phyloP scores from a whole-genome alignment of 2,329 filamentous ascomycete genomes.

The Keithomyces neogunnii region DNA sequence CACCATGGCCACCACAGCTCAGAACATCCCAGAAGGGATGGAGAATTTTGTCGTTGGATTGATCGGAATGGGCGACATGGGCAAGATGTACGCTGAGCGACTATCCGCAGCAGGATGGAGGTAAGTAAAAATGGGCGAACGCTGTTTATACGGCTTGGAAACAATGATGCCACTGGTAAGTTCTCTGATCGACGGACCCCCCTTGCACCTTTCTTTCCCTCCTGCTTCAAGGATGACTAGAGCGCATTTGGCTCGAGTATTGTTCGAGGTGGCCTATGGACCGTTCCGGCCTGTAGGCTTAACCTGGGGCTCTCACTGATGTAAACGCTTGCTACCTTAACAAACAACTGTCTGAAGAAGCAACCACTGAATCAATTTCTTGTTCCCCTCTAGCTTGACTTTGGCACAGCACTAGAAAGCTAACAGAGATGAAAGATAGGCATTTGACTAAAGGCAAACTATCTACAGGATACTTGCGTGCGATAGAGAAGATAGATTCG shows the following conservation, averaged over 20 bases:
- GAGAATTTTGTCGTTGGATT: slow-evolving; percentile 76
- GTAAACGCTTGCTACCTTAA: slow-evolving; percentile 98
- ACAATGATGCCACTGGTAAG: slow-evolving; percentile 25
- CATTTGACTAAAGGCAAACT: slow-evolving; percentile 14
- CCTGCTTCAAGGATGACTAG: slow-evolving; percentile 83
- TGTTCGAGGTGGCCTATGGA: slow-evolving; percentile 52
- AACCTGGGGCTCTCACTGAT: slow-evolving; percentile 77
- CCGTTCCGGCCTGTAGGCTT: slow-evolving; percentile 67
- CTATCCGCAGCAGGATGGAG: slow-evolving; percentile 93
- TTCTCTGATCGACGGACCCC: slow-evolving; percentile 5
- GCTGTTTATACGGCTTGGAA: slow-evolving; percentile 11
- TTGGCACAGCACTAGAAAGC: neutral
- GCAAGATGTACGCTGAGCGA: slow-evolving; percentile 90
- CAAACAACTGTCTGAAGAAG: slow-evolving; percentile 71
- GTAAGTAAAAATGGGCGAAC: slow-evolving; percentile 38
- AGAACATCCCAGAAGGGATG: slow-evolving; percentile 36
- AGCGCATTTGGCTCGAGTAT: slow-evolving; percentile 99
- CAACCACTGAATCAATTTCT: neutral
- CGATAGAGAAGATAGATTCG: slow-evolving; percentile 83
- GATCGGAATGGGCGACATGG: slow-evolving; percentile 99
- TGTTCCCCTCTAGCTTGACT: neutral
- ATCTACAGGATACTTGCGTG: slow-evolving; percentile 78
- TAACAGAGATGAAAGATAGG: slow-evolving; percentile 4
- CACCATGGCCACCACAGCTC: slow-evolving; percentile 20
- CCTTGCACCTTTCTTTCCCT: slow-evolving; percentile 5